Evolutionary conservation across 2,329 filamentous ascomycete species (phyloP), one percentile per base, ranked within the genome.

Genomic region (Drechslerella dactyloides): DNA sequence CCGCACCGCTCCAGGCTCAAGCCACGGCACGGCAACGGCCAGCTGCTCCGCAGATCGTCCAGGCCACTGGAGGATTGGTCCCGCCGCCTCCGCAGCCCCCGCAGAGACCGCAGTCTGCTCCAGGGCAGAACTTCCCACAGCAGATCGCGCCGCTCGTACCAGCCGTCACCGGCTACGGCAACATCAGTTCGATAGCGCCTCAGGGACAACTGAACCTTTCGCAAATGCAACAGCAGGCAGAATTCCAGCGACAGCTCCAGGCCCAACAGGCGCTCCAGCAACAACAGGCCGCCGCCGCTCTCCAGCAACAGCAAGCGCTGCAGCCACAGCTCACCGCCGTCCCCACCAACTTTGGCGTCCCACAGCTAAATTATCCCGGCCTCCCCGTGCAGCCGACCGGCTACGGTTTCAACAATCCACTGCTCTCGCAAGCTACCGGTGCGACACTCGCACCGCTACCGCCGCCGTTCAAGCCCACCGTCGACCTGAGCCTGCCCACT

Each of bases 31-130:
- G 91, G 75, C 88, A 91, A 78, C 84, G 91, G 74, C 92, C 91
- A 50, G 82, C 86, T 68, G 85, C 89, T 40, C 90, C 91, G 53
- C 87, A 89, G 72, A 82, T 82, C 50, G 82, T 84, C 73, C 84
- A 86, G 66, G 84, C 82, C 48, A 83, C 86, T 75, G 82, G 77
- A 55, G 83, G 96, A 40, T 85, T 93, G 73, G 85, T 89, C 54
- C 91, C 86, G 24, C 83, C 90, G 17, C 91, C 92, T 10, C 85
- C 87, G 58, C 85, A 94, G 72, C 89, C 92, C 10, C 85, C 87
- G 58, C 85, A 94, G 72, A 89, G 94, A 6, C 84, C 94, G 11
- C 97, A 93, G 44, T 93, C 94, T 42, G 93, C 94, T 51, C 82
- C 94, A 50, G 86, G 82, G 66, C 88, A 90, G 77, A 84, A 73